Conservation (phyloP, 139 green algal genomes). For the Diplosphaera chodatii region DNA sequence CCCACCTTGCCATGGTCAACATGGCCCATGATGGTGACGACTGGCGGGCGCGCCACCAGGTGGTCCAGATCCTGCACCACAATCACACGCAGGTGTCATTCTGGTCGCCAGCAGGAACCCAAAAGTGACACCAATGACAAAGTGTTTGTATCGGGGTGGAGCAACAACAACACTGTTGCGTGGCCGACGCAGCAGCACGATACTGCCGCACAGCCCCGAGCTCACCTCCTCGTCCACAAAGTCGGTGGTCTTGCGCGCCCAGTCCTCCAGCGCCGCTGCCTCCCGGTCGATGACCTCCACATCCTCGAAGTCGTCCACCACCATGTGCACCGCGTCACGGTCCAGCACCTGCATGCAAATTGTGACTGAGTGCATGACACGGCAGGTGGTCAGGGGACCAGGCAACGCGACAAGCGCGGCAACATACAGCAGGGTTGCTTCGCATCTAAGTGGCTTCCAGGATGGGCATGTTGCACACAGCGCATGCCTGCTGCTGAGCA, state of each 20-base stretch:
- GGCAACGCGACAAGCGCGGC: no score
- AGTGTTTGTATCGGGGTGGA: no score
- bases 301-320: constrained; percentile 26
- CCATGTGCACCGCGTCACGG: constrained; percentile 28
- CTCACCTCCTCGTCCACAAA: constrained; percentile 77
- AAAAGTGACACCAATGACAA: no score
- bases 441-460: no score
- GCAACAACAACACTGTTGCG: no score
- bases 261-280: constrained; percentile 20
- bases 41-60: constrained; percentile 67
- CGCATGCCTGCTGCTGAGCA: not conserved
- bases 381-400: no score
- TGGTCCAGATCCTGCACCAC: constrained; percentile 74
- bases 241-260: constrained; percentile 60
- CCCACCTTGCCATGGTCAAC: constrained; percentile 93
- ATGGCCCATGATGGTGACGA: constrained; percentile 99
- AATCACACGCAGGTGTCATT: no score
- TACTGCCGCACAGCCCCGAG: no score
- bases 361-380: no score
- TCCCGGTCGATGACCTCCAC: constrained; percentile 17
- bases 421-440: not conserved
- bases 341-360: constrained; percentile 57
- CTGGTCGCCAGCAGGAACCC: no score
- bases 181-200: no score
- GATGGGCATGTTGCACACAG: no score